Evolutionary conservation across 179 eudicot genomes (phyloP), one percentile per base, ranked within the genome.

Genomic region (Silene coronaria): DNA sequence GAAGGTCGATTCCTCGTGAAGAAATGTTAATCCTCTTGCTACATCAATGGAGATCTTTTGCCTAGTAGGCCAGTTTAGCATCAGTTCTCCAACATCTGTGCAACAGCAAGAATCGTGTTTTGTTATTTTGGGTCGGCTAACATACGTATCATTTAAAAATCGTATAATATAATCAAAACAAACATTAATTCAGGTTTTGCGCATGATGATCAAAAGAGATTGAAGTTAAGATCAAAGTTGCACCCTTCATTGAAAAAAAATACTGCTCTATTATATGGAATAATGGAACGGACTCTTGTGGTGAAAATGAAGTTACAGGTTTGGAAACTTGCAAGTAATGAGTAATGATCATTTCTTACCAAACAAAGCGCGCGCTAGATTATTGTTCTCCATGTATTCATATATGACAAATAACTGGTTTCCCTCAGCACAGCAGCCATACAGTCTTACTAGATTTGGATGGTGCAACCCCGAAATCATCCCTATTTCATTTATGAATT

Each of bases 401-500:
- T 82, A 82, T 17, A 78, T 73, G 55, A 81, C 48, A 59, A 75
- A 57, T 27, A 76, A 55, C 32, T 79, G 76, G 63, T 61, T 69
- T 13, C 72, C 63, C 14, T 82, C 82, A 68, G 73, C 66, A 55
- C 85, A 78, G 36, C 82, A 82, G 8, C 85, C 85, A 62, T 67
- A 71, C 55, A 82, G 45, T 28, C 71, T 75, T 59, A 82, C 82
- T 61, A 82, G 85, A 73, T 79, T 82, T 7, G 85, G 85, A 71
- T 82, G 85, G 13, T 70, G 32, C 57, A 82, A 60, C 30, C 75
- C 68, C 46, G 85, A 75, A 36, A 82, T 82, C 21, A 82, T 60
- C 11, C 80, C 85, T 59, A 82, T 68, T 71, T 82, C 85, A 76
- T 79, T 76, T 11, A 82, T 53, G n/a, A 82, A 82, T 76, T 79